Evolutionary conservation across 2,329 filamentous ascomycete genomes (phyloP), one percentile per base, ranked within the genome.

Genomic region (Alternaria rosae): DNA sequence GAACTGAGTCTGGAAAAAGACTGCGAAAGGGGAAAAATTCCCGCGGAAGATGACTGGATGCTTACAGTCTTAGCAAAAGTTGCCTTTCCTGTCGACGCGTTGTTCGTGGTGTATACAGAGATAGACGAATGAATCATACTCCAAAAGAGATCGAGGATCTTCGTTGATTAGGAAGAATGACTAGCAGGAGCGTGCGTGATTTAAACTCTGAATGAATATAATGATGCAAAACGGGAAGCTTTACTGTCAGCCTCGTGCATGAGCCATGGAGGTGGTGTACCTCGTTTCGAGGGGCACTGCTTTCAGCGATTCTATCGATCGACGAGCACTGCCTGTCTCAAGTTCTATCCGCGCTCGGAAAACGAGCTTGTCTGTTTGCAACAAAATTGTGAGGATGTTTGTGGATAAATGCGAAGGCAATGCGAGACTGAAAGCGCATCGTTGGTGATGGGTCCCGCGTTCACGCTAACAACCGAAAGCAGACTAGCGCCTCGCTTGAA

Each of bases 401-500:
- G n/a, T 38, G n/a, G 35, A 38, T 38, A 1, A 0, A 1, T 38
- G 35, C 35, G 35, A 38, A 38, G 55, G 13, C 4, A 1, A 21
- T 13, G 4, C 7, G n/a, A 32, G 11, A 17, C 17, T 35, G 6
- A 35, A 35, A 28, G 45, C 20, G 17, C 21, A 12, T 30, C 10
- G n/a, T n/a, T 13, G 30, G 28, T 12, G 23, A 45, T 55, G 50
- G 28, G 21, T 58, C 20, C 32, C 3, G 17, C n/a, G 28, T 26
- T 47, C 38, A 50, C 54, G 54, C 58, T 57, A 61, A 45, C 6
- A 13, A 0, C 10, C 26, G 12, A 25, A 32, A 57, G 13, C 6
- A 41, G 58, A 42, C 54, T 61, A 61, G 58, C 30, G 47, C 25
- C 41, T 61, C 58, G 58, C 58, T 61, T 61, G 45, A 26, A 45